A percentile compares a stretch with the other conserved stretches of the same genome.
phyloP scores from a whole-genome alignment of 345 rosid genomes.

The Salix suchowensis region DNA sequence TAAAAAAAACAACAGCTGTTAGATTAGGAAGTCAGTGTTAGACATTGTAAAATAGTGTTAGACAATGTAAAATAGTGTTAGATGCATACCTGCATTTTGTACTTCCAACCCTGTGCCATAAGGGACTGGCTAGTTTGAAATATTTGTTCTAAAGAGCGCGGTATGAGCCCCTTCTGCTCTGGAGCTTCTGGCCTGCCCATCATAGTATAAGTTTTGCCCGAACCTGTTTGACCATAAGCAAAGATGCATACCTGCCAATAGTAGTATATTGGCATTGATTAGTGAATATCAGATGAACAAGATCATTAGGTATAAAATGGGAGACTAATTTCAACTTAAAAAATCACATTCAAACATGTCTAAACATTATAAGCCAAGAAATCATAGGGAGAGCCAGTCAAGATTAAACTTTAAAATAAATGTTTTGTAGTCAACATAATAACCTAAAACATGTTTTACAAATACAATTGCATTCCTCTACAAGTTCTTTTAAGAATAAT shows the following conservation, averaged over 20 bases:
- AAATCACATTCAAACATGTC: neutral
- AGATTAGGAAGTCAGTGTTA: neutral
- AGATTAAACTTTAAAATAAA: neutral
- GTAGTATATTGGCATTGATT: neutral
- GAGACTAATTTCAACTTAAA: too few relatives aligned
- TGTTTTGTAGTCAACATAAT: neutral
- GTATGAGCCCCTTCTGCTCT: constrained; percentile 81
- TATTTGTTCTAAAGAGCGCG: constrained; percentile 85
- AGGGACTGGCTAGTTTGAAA: constrained; percentile 73
- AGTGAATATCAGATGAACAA: neutral
- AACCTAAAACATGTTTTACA: neutral
- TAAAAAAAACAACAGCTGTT: neutral
- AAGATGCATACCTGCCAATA: constrained; percentile 80
- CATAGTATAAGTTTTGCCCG: constrained; percentile 98
- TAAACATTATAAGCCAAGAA: neutral
- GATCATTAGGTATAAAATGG: neutral
- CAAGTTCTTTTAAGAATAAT: neutral
- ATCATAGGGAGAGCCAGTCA: neutral
- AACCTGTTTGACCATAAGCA: constrained; percentile 98
- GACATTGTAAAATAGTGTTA: neutral
- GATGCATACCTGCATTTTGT: constrained; percentile 73
- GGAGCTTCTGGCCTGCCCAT: constrained; percentile 80
- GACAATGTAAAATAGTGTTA: neutral
- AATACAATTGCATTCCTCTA: neutral
- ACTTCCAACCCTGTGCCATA: constrained; percentile 84